Evolutionary conservation across 371 early-diverging fungal genomes (phyloP).

Genomic region (Conidiobolus incongruus): DNA sequence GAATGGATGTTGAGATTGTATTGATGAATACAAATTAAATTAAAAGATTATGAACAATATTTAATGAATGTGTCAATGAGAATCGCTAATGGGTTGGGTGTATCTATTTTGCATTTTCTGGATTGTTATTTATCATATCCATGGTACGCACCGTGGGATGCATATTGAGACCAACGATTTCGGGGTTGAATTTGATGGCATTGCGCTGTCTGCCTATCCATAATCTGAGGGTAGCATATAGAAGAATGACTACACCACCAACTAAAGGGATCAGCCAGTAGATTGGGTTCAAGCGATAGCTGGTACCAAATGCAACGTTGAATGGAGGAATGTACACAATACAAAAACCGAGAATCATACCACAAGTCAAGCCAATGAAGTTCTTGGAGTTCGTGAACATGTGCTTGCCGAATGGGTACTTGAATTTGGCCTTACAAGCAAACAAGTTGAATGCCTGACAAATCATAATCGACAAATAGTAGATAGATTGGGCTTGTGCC

Average conservation of each 20-base stretch:
- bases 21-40: too few relatives aligned
- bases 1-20: too few relatives aligned
- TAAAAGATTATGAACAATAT: too few relatives aligned
- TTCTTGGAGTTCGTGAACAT: slow-evolving; percentile 56
- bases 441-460: slow-evolving; percentile 83
- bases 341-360: slow-evolving; percentile 28
- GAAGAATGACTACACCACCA: slow-evolving; percentile 46
- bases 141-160: slow-evolving; percentile 24
- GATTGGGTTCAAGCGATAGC: slow-evolving; percentile 27
- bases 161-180: slow-evolving; percentile 58
- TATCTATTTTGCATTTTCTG: too few relatives aligned
- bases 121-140: too few relatives aligned
- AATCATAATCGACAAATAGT: slow-evolving; percentile 57
- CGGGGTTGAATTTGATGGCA: slow-evolving; percentile 40
- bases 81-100: too few relatives aligned
- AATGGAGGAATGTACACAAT: slow-evolving; percentile 68
- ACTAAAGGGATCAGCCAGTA: slow-evolving; percentile 60
- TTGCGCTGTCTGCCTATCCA: slow-evolving; percentile 20
- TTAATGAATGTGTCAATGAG: too few relatives aligned
- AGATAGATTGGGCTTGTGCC: slow-evolving; percentile 47
- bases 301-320: slow-evolving; percentile 42
- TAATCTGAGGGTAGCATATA: slow-evolving; percentile 44
- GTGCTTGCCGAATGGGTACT: slow-evolving; percentile 50
- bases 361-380: slow-evolving; percentile 36
- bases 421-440: slow-evolving; percentile 60